Evolutionary conservation across 2,329 filamentous ascomycete species (phyloP).

Genomic region (Botryotinia convoluta): DNA sequence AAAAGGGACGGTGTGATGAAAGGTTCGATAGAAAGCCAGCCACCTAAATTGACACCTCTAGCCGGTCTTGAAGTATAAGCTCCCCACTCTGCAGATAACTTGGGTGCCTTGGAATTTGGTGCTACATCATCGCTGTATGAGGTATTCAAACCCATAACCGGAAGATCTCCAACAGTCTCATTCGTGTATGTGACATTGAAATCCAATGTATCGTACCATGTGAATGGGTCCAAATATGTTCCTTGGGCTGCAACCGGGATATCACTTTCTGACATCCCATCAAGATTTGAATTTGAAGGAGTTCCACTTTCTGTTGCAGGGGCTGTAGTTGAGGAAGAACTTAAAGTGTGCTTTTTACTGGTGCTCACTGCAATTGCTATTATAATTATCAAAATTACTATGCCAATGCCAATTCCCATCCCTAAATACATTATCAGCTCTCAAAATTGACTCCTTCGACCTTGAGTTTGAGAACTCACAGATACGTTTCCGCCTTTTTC

Average conservation of each 20-base stretch:
- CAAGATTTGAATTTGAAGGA: conserved; percentile 46
- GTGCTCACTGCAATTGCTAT: conserved; percentile 66
- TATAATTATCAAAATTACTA: conserved; percentile 62
- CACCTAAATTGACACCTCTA: conserved; percentile 87
- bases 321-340: conserved; percentile 26
- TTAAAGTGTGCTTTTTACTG: conserved; percentile 56
- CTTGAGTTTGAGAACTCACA: conserved; percentile 46
- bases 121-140: conserved; percentile 79
- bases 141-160: conserved; percentile 83
- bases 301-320: conserved; percentile 24
- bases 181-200: conserved; percentile 96
- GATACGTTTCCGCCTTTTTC: conserved; percentile 56
- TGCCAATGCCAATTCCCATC: conserved; percentile 53
- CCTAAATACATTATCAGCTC: conserved; percentile 27
- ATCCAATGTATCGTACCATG: conserved; percentile 84
- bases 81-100: conserved; percentile 72
- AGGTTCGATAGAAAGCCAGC: conserved; percentile 90
- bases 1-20: conserved; percentile 96
- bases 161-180: conserved; percentile 78
- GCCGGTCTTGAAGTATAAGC: conserved; percentile 76
- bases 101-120: conserved; percentile 77
- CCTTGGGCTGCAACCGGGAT: conserved; percentile 63
- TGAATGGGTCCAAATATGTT: conserved; percentile 81
- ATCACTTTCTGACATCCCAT: conserved; percentile 48
- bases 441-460: background rate